Evolutionary conservation across 2,329 filamentous ascomycete genomes (phyloP), one percentile per base, ranked within the genome.

Genomic region (Talaromyces marneffei): DNA sequence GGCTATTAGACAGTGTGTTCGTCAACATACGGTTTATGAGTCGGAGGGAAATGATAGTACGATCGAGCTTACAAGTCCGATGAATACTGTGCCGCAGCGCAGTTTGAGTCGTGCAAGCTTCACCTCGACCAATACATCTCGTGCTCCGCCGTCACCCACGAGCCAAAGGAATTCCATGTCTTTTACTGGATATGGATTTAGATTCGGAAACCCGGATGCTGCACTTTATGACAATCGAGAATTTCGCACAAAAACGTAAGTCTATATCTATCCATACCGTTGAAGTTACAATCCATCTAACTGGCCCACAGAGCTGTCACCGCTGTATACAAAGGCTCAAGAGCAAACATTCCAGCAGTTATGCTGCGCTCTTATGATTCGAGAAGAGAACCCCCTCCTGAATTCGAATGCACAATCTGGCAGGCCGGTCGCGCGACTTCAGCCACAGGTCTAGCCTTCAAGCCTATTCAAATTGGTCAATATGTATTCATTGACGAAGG

Each of bases 381-480:
- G 16, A 85, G 93, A 69, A 91, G 89, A 74, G 94, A 97, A 74
- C 89, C 92, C 0, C 85, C 92, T 0, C 90, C 93, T 2, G 92
- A 97, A 74, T 93, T 91, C 64, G 90, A 96, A 71, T 96, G 92
- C 76, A 96, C 88, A 50, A 94, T 99, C 61, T 99, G 94, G 94
- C 88, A 99, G 77, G 94, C 94, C 4, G 94, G 94, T 10, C 86
- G 94, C 63, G 94, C 94, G n/a, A 99, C 94, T 0, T 91, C 85
- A 58, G 91, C 94, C 0, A 94, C 93, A 0, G 91, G 90, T 0
- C 81, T 97, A 46, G 94, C 94, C 1, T 99, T 99, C 78, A 99
- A 99, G 74, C 92, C 93, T 0, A 92, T 99, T 55, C 88, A 90
- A 66, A 90, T 99, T 40, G 94, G 94, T 3, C 93, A 97, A 74